Evolutionary conservation across 2,329 filamentous ascomycete species (phyloP).

Genomic region (Penicillium corylophilum): DNA sequence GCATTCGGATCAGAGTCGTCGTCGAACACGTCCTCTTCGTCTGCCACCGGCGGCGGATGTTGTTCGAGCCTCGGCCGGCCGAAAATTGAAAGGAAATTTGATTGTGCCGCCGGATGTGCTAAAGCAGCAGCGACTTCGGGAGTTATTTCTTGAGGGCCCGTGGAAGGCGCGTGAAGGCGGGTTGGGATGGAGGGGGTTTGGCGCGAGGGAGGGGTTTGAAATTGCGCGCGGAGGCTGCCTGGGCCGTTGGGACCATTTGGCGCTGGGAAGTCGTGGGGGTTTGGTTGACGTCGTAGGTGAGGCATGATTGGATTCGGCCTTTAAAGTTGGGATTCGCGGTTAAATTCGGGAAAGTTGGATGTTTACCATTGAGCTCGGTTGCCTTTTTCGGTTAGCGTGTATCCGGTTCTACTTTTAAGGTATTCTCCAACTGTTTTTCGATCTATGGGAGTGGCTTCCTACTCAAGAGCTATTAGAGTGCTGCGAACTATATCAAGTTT

Average conservation of each 20-base stretch:
- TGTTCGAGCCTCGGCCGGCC: conserved; percentile 11
- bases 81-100: conserved; percentile 20
- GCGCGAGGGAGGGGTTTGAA: conserved; percentile 33
- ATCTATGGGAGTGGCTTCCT: too few relatives aligned
- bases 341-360: not conserved
- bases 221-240: conserved; percentile 25
- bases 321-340: not conserved
- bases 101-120: conserved; percentile 12
- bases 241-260: conserved; percentile 14
- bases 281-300: conserved; percentile 23
- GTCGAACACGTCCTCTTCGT: conserved; percentile 17
- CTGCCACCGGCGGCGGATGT: conserved; percentile 6
- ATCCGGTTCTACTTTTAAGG: not conserved
- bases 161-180: conserved; percentile 28
- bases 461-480: too few relatives aligned
- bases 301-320: conserved; percentile 12
- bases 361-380: not conserved
- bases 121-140: conserved; percentile 22
- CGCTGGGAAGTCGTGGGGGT: conserved; percentile 11
- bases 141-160: conserved; percentile 23
- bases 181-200: conserved; percentile 27
- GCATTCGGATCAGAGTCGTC: conserved; percentile 16
- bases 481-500: too few relatives aligned
- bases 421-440: too few relatives aligned
- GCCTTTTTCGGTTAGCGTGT: not conserved